These are phyloP conservation scores for Ormosia emarginata DNA, from an alignment of 306 rosid genomes.

Conservation along the genomic window DNA sequence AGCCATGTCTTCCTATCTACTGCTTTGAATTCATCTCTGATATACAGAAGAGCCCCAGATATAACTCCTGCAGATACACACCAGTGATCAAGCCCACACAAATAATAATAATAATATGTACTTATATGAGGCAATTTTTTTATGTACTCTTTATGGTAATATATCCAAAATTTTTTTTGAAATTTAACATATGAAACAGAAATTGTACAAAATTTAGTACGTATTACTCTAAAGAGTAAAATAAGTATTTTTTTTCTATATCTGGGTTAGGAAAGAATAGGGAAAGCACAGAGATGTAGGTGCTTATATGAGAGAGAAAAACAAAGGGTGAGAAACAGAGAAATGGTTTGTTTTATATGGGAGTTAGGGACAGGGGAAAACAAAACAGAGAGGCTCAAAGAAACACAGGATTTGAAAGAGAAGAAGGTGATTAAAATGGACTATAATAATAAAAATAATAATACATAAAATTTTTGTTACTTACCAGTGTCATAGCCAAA, in stretches of 20 bases:
- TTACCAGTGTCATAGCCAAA: slow-evolving; percentile 65
- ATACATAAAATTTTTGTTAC: background rate
- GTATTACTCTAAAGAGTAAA: background rate
- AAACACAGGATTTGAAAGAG: too few species aligned
- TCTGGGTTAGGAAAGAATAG: background rate
- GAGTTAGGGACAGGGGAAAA: background rate
- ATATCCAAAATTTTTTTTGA: background rate
- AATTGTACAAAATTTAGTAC: background rate
- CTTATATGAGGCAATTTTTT: background rate
- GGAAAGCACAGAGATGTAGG: background rate
- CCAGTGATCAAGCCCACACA: background rate
- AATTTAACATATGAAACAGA: background rate
- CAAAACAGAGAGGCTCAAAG: background rate
- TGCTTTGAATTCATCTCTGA: slow-evolving; percentile 49
- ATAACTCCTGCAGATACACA: slow-evolving; percentile 49
- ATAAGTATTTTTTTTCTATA: background rate
- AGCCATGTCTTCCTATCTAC: slow-evolving; percentile 50
- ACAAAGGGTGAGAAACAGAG: background rate
- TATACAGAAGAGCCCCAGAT: slow-evolving; percentile 67
- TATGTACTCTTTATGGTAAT: background rate
- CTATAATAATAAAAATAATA: background rate
- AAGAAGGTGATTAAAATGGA: background rate
- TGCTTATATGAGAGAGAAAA: background rate
- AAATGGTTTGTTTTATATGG: background rate
- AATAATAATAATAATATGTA: background rate